Evolutionary conservation across 345 rosid species (phyloP).

Genomic region (Jatropha curcas): DNA sequence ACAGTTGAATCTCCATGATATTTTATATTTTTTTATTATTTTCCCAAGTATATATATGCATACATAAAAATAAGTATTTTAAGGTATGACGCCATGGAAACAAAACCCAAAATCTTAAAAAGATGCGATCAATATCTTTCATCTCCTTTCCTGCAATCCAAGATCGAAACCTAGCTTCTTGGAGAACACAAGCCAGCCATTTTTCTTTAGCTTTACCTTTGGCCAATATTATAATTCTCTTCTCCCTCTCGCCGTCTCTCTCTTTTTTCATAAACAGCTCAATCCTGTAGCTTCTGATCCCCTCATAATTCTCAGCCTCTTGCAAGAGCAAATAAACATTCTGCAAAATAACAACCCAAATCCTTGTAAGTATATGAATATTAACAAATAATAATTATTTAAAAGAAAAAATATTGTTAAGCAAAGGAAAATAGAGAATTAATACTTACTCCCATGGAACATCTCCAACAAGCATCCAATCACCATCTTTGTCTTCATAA

Average conservation of each 20-base stretch:
- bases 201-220: no score
- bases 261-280: not conserved
- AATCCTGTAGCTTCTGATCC: slow-evolving; percentile 18
- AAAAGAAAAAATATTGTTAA: not conserved
- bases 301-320: slow-evolving; percentile 25
- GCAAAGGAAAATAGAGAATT: not conserved
- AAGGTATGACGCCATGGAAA: not conserved
- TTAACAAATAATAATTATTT: not conserved
- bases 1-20: not conserved
- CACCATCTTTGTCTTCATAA: slow-evolving; percentile 29
- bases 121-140: not conserved
- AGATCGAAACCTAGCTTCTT: not conserved
- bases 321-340: slow-evolving; percentile 25
- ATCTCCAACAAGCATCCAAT: slow-evolving; percentile 30
- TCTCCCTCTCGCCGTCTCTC: no score
- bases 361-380: not conserved
- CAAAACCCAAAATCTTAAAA: not conserved
- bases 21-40: not conserved
- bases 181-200: not conserved
- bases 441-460: slow-evolving; percentile 33
- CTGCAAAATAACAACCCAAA: not conserved
- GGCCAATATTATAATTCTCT: no score
- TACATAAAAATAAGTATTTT: no score
- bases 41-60: not conserved
- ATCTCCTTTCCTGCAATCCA: not conserved